Evolutionary conservation across 306 rosid genomes (phyloP).

Genomic region (Pachyrhizus erosus): DNA sequence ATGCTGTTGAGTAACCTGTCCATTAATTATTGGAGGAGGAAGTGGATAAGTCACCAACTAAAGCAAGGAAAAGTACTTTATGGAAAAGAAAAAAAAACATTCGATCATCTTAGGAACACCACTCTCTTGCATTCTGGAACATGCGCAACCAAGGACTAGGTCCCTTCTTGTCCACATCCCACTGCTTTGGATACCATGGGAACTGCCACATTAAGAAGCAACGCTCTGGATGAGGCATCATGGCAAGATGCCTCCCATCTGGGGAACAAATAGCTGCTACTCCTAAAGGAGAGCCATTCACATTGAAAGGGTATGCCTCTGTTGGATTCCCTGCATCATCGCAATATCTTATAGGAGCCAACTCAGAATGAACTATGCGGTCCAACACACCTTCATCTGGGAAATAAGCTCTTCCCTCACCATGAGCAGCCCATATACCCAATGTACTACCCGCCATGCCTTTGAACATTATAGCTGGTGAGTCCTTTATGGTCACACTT

Average conservation of each 20-base stretch:
- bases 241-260: conserved; percentile 91
- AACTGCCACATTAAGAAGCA: conserved; percentile 97
- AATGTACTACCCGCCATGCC: conserved; percentile 87
- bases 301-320: conserved; percentile 82
- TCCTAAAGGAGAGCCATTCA: conserved; percentile 89
- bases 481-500: conserved; percentile 75
- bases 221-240: conserved; percentile 99
- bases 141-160: conserved; percentile 94
- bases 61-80: conserved; percentile 15
- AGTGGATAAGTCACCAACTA: not conserved
- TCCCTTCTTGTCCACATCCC: conserved; percentile 80
- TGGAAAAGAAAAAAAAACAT: not conserved
- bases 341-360: conserved; percentile 85
- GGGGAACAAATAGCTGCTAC: conserved; percentile 93
- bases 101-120: conserved; percentile 48
- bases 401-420: conserved; percentile 90
- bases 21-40: conserved; percentile 14
- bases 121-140: conserved; percentile 79
- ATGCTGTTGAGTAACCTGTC: conserved; percentile 22
- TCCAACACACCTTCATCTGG: conserved; percentile 78
- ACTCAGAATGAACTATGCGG: conserved; percentile 61
- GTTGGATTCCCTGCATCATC: conserved; percentile 87
- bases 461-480: conserved; percentile 81
- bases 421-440: conserved; percentile 94
- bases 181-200: conserved; percentile 90